Evolutionary conservation across 148 eudicot species (phyloP), one percentile per base, ranked within the genome.

Genomic region (Cornus florida): DNA sequence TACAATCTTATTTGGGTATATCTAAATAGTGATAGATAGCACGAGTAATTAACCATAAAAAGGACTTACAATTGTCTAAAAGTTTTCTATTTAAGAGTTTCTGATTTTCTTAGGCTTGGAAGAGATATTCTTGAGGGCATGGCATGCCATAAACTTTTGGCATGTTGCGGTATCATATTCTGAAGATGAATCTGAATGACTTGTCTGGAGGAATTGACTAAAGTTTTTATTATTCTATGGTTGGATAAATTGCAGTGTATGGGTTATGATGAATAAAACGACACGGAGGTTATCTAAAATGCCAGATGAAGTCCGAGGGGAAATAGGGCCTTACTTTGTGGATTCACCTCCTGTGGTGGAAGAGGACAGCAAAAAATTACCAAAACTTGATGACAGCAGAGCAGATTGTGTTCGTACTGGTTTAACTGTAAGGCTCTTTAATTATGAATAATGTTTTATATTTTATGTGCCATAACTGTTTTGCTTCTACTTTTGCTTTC

Each of bases 251-350:
- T 82, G 83, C 88, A 96, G 99, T 84, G 86, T 90, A n/a, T 92
- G 92, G 90, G 99, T 96, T 75, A 90, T 96, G 99, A 96, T 96
- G 99, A 96, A 94, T 90, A 92, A 92, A 83, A 76, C 86, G 57
- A 96, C 99, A 17, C 88, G 99, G 83, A 90, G 87, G 85, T 82
- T 96, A 70, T 84, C 99, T 39, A 96, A 94, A 87, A 88, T 96
- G 86, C 99, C 98, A 22, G 95, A 91, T 77, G 99, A 96, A 88
- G 94, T 92, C 19, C 95, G 97, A 79, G 90, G 80, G 31, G 99
- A 96, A 86, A 92, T 96, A 59, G 85, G 83, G 69, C 80, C 89
- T 35, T 87, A 81, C 84, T 94, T 96, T 86, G 86, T 90, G 79
- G 90, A 96, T 74, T 82, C 88, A 32, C 99, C 97, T 86, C 98